Conservation (phyloP, 2,329 filamentous ascomycete genomes). For the Aphanocladium album region DNA sequence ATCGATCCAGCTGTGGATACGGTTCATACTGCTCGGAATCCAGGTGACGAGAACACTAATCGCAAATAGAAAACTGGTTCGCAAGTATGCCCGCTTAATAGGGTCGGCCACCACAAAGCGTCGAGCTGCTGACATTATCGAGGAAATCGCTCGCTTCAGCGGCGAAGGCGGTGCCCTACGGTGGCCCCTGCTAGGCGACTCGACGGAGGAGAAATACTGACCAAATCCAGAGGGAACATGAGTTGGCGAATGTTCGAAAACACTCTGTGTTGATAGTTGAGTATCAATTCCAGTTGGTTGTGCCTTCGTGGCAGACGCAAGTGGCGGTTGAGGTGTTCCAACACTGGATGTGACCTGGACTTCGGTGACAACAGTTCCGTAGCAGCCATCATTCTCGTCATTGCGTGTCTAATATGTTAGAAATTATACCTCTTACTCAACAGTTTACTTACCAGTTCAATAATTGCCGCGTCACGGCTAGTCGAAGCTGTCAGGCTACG, state of each 20-base stretch:
- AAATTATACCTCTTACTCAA: background rate
- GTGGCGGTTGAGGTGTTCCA: background rate
- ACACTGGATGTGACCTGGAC: constrained; percentile 29
- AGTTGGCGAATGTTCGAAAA: constrained; percentile 5
- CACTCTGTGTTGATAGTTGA: background rate
- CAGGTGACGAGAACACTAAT: constrained; percentile 57
- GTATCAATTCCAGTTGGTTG: background rate
- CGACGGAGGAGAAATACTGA: constrained; percentile 32
- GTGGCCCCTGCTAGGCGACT: constrained; percentile 19
- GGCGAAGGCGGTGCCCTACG: constrained; percentile 15
- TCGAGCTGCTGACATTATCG: constrained; percentile 13
- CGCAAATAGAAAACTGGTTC: constrained; percentile 57
- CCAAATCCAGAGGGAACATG: constrained; percentile 18
- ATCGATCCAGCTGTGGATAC: constrained; percentile 62
- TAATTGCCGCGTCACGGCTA: constrained; percentile 22
- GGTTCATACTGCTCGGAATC: constrained; percentile 66
- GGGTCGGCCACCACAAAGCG: constrained; percentile 43
- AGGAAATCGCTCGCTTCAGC: constrained; percentile 25
- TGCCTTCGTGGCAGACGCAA: background rate
- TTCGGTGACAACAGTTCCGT: constrained; percentile 49
- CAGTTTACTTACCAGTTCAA: constrained; percentile 29
- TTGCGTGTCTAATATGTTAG: background rate
- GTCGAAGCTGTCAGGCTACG: constrained; percentile 44
- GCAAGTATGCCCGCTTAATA: constrained; percentile 56
- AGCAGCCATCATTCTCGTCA: constrained; percentile 31